Percentiles rank a stretch among this genome's conserved stretches.
Evolutionary conservation across 352 stramenopile species (phyloP).

Genomic region (Pythium insidiosum): DNA sequence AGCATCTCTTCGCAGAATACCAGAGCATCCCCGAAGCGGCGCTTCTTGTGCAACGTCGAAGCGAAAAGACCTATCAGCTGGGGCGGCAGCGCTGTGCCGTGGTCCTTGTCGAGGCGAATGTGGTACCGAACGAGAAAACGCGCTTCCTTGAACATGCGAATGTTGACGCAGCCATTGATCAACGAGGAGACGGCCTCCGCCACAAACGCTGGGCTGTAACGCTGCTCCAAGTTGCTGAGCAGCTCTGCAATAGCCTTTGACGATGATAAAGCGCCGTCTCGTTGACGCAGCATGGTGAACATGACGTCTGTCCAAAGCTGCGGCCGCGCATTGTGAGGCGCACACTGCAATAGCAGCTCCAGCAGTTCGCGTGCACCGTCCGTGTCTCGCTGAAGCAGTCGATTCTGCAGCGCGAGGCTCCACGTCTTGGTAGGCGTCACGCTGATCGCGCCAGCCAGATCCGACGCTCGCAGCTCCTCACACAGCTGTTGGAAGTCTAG

Average conservation of each 20-base stretch:
- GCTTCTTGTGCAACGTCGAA: slow-evolving; percentile 21
- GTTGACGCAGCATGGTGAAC: slow-evolving; percentile 59
- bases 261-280: slow-evolving; percentile 14
- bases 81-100: no score
- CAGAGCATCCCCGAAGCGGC: slow-evolving; percentile 20
- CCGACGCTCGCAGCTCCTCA: slow-evolving; percentile 22
- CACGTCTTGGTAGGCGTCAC: slow-evolving; percentile 39
- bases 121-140: slow-evolving; percentile 47
- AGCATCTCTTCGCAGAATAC: slow-evolving; percentile 31
- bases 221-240: slow-evolving; percentile 20
- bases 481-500: no score
- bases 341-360: slow-evolving; percentile 33
- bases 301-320: slow-evolving; percentile 65
- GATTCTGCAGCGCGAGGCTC: slow-evolving; percentile 51
- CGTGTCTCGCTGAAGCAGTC: slow-evolving; percentile 35
- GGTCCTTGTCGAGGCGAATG: not conserved
- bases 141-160: slow-evolving; percentile 43
- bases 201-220: slow-evolving; percentile 38
- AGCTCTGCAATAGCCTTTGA: slow-evolving; percentile 25
- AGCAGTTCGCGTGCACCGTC: slow-evolving; percentile 38
- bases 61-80: no score
- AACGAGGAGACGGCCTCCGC: slow-evolving; percentile 31
- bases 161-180: slow-evolving; percentile 60
- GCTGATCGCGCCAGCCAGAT: slow-evolving; percentile 34
- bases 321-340: slow-evolving; percentile 36